These are phyloP conservation scores for Atalantia buxifolia DNA, from an alignment of 345 rosid species.

Conservation along the genomic window DNA sequence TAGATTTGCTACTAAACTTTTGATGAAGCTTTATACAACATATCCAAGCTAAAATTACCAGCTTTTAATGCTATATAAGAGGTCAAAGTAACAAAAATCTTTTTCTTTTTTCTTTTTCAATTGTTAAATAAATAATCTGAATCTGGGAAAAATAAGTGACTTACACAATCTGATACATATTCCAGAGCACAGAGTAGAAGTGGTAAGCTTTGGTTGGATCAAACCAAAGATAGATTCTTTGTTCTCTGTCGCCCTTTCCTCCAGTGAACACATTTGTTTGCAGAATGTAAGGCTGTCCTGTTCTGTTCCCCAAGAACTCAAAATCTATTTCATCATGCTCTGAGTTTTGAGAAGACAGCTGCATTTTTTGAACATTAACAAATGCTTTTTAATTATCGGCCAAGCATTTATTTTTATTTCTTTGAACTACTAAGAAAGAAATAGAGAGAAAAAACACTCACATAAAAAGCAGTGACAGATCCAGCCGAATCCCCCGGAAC, in stretches of 20 bases:
- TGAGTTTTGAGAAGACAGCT: constrained; percentile 77
- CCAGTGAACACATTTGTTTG: constrained; percentile 86
- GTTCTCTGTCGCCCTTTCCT: constrained; percentile 80
- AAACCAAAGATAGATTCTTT: constrained; percentile 77
- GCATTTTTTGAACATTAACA: constrained; percentile 12
- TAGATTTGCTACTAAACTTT: background rate
- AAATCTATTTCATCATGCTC: constrained; percentile 93
- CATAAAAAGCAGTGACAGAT: constrained; percentile 82
- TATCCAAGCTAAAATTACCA: background rate
- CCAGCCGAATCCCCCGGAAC: constrained; percentile 87
- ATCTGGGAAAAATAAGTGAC: constrained; percentile 13
- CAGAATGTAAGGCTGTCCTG: constrained; percentile 73
- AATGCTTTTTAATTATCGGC: background rate
- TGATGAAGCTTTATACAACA: background rate
- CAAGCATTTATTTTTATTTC: background rate
- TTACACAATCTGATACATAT: constrained; percentile 65
- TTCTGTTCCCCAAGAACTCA: constrained; percentile 88
- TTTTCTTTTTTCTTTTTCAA: background rate
- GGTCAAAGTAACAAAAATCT: no score
- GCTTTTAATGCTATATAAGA: no score
- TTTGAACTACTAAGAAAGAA: background rate
- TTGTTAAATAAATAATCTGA: background rate
- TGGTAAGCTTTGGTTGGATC: constrained; percentile 68
- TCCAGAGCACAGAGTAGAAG: constrained; percentile 75
- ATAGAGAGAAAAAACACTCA: constrained; percentile 20